Evolutionary conservation across 2,329 filamentous ascomycete genomes (phyloP), one percentile per base, ranked within the genome.

Genomic region (Neospermospora avenae): DNA sequence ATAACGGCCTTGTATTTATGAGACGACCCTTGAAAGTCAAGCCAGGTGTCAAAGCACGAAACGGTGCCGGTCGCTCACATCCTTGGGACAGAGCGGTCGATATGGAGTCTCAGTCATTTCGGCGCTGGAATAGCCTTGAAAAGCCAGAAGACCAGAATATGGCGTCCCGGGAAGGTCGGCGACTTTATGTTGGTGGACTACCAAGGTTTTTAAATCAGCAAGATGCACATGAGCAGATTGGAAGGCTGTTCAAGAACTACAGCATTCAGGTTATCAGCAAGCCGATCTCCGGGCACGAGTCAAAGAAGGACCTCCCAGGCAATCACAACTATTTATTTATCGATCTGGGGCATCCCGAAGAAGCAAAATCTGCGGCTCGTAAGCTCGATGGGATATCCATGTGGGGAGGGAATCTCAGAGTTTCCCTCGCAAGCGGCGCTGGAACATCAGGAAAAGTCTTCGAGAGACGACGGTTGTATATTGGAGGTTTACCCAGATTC

Each of bases 311-410:
- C n/a, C 76, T 77, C 42, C 75, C 77, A 0, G 83, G 82, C 31
- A 80, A 83, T 63, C 79, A 84, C 68, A 81, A 87, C 73, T 88
- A 84, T 72, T 83, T 84, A 66, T 88, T 88, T 61, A 82, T 88
- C n/a, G 84, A 88, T 67, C 80, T 88, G 58, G 76, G 75, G 51
- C 82, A 77, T 5, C 70, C 74, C 0, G 79, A 84, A 55, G 81
- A 87, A 63, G 83, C 83, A 0, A 72, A 78, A 35, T 72, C 73
- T 10, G 85, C 84, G 22, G 76, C 83, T 60, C 68, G 76, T 7
- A 73, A 73, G 1, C 61, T 84, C 11, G 44, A 71, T 57, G 62
- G 63, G 44, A 53, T 59, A 13, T 56, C 69, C 24, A 65, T 45
- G 24, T 68, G 63, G 59, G 60, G 59, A 39, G 64, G 65, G 63